Evolutionary conservation across 352 stramenopile species (phyloP).

Genomic region (Phytopythium aichiense): DNA sequence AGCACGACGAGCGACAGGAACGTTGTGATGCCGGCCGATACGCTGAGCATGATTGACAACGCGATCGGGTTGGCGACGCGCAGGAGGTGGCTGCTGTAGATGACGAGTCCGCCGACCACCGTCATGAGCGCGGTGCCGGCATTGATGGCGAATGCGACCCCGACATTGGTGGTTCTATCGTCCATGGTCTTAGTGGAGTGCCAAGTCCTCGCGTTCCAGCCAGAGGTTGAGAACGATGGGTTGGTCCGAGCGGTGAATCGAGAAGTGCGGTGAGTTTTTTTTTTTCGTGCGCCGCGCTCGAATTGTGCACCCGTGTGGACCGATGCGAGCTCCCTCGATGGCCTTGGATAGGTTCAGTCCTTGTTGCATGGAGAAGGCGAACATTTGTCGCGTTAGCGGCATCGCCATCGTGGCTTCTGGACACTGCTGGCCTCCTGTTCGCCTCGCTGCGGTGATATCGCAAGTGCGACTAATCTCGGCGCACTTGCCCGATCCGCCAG

Average conservation of each 20-base stretch:
- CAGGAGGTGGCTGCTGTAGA: conserved; percentile 51
- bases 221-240: neutral
- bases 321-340: neutral
- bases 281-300: neutral
- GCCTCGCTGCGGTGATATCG: neutral
- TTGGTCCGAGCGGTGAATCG: neutral
- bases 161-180: conserved; percentile 6
- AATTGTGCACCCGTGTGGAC: neutral
- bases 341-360: neutral
- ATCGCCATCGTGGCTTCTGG: neutral
- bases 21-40: conserved; percentile 64
- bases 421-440: neutral
- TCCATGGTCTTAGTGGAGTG: neutral
- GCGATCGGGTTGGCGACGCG: conserved; percentile 46
- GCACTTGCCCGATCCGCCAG: neutral
- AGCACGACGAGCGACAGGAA: conserved; percentile 72
- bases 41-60: conserved; percentile 47
- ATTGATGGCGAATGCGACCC: conserved; percentile 37
- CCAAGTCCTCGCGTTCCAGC: neutral
- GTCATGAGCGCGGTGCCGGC: conserved; percentile 39
- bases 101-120: conserved; percentile 44
- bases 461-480: neutral
- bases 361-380: neutral
- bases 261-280: neutral
- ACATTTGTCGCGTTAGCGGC: neutral